These are phyloP conservation scores for Suillus americanus DNA, from an alignment of 768 basidiomycete species.

Conservation along the genomic window DNA sequence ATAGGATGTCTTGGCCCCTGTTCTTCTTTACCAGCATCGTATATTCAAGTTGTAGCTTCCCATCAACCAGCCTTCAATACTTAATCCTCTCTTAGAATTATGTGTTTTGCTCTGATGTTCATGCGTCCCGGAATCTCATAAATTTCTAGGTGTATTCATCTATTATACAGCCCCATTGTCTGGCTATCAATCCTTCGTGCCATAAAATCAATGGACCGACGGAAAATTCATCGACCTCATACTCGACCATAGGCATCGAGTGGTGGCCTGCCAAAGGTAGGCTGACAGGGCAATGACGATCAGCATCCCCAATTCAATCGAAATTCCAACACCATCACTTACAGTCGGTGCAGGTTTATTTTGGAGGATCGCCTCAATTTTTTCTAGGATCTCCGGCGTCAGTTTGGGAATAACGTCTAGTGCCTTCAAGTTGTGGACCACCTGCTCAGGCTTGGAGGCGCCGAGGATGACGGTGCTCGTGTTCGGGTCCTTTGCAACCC, in stretches of 20 bases:
- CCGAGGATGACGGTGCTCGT: slow-evolving; percentile 49
- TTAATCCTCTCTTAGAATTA: neutral
- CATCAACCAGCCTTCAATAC: neutral
- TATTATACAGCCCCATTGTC: neutral
- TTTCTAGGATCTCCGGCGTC: slow-evolving; percentile 46
- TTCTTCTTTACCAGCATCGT: neutral
- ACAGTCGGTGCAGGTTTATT: slow-evolving; percentile 35
- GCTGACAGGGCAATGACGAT: slow-evolving; percentile 13
- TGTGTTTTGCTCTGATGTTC: neutral
- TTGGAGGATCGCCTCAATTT: slow-evolving; percentile 53
- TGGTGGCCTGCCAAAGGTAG: slow-evolving; percentile 25
- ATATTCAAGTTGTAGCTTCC: neutral
- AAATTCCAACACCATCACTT: slow-evolving; percentile 10
- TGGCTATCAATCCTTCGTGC: neutral
- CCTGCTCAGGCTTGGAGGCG: slow-evolving; percentile 47
- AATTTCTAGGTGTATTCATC: neutral
- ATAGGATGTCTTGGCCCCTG: neutral
- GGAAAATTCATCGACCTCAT: slow-evolving; percentile 4
- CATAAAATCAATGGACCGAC: neutral
- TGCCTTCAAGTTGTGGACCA: slow-evolving; percentile 50
- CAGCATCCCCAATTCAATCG: neutral
- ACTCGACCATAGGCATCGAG: slow-evolving; percentile 29
- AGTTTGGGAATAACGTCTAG: slow-evolving; percentile 54
- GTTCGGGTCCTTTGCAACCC: slow-evolving; percentile 51
- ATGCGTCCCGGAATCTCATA: neutral